Percentiles rank a stretch among this genome's conserved stretches.
Conservation (phyloP, 2,329 filamentous ascomycete genomes). For the Apiospora kogelbergensis region DNA sequence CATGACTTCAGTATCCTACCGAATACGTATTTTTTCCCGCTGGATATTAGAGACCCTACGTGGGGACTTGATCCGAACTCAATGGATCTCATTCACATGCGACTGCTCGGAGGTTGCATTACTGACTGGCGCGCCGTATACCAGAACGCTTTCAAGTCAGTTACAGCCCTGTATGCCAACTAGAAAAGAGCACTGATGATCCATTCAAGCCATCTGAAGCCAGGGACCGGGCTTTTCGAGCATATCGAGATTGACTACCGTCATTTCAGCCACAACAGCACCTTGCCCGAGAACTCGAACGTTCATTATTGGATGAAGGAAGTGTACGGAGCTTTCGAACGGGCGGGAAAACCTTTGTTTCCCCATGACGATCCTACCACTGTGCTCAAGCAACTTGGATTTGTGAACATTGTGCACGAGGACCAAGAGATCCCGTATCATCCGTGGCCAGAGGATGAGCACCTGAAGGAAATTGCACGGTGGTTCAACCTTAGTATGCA, state of each 20-base stretch:
- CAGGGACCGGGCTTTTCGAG: constrained; percentile 75
- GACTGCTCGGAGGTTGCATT: constrained; percentile 77
- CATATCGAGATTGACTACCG: constrained; percentile 87
- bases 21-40: constrained; percentile 57
- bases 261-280: constrained; percentile 69
- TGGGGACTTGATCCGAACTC: constrained; percentile 44
- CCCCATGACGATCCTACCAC: constrained; percentile 53
- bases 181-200: constrained; percentile 20
- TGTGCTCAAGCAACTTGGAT: constrained; percentile 69
- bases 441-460: constrained; percentile 66
- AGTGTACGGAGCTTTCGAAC: constrained; percentile 67
- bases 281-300: constrained; percentile 55
- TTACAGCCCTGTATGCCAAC: background rate
- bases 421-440: constrained; percentile 71
- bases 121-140: constrained; percentile 76
- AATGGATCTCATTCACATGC: constrained; percentile 82
- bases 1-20: background rate
- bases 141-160: constrained; percentile 64
- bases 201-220: constrained; percentile 67
- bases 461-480: constrained; percentile 67
- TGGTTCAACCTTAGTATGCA: constrained; percentile 84
- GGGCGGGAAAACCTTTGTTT: constrained; percentile 64
- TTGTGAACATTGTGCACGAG: constrained; percentile 74
- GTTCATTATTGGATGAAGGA: constrained; percentile 69
- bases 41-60: constrained; percentile 81